Evolutionary conservation across 2,329 filamentous ascomycete species (phyloP).

Genomic region (Geosmithia flava): DNA sequence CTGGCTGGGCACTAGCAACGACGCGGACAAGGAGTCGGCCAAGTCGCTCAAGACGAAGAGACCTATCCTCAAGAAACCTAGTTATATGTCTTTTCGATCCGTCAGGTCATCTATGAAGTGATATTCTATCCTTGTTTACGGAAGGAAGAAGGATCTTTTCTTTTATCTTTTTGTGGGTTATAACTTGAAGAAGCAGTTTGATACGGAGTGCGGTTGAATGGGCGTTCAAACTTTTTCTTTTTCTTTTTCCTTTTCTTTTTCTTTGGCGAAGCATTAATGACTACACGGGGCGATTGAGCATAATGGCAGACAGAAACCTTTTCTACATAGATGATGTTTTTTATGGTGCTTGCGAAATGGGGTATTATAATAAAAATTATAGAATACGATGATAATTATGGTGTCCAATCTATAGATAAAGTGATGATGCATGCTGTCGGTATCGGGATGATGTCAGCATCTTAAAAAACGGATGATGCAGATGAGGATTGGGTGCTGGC

Average conservation of each 20-base stretch:
- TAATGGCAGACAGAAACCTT: too few species aligned
- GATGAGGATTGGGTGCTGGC: too few species aligned
- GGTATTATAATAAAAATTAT: too few species aligned
- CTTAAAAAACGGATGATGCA: too few species aligned
- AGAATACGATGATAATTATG: too few species aligned
- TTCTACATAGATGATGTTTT: too few species aligned
- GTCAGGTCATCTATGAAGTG: background rate
- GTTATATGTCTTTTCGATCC: constrained; percentile 16
- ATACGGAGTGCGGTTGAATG: background rate
- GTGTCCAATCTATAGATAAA: too few species aligned
- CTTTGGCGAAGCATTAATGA: background rate
- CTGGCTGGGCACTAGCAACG: constrained; percentile 25
- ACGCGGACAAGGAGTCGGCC: constrained; percentile 22
- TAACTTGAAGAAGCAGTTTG: background rate
- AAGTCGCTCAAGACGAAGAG: constrained; percentile 20
- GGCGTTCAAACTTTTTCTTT: background rate
- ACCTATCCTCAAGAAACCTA: constrained; percentile 16
- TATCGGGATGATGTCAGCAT: too few species aligned
- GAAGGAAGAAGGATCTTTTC: background rate
- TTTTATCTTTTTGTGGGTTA: background rate
- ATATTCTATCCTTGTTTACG: background rate
- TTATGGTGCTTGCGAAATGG: too few species aligned
- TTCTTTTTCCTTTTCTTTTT: background rate
- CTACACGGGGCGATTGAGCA: too few species aligned
- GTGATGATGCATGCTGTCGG: too few species aligned